Evolutionary conservation across 1,284 basidiomycete genomes (phyloP).

Genomic region (Pseudozyma pruni): DNA sequence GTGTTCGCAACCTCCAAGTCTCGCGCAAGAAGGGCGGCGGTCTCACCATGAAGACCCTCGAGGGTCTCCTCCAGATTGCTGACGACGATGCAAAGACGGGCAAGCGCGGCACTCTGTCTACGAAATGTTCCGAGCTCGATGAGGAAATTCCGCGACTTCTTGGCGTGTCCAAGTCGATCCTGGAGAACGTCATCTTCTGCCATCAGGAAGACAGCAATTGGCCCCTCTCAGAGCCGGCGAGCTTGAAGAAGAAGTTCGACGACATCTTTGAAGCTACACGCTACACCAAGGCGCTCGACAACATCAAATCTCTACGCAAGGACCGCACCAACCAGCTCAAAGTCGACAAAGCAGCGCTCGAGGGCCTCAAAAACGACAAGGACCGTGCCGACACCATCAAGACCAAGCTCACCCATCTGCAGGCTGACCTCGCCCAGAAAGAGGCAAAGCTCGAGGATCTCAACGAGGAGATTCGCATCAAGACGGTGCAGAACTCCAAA

Average conservation of each 20-base stretch:
- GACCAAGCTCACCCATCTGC: constrained; percentile 49
- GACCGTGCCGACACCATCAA: constrained; percentile 77
- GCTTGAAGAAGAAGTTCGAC: constrained; percentile 97
- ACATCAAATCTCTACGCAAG: constrained; percentile 81
- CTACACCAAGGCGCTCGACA: constrained; percentile 89
- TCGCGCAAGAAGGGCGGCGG: constrained; percentile 78
- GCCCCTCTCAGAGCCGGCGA: constrained; percentile 90
- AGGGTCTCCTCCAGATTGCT: constrained; percentile 83
- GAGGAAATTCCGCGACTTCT: constrained; percentile 82
- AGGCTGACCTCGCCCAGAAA: constrained; percentile 53
- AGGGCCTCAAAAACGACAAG: constrained; percentile 84
- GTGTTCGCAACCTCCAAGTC: constrained; percentile 90
- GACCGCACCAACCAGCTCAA: constrained; percentile 90
- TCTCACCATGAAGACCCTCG: constrained; percentile 96
- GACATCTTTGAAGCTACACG: constrained; percentile 97
- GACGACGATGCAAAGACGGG: constrained; percentile 76
- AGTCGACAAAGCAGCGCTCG: constrained; percentile 87
- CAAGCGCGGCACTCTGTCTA: constrained; percentile 60
- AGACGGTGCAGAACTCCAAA: constrained; percentile 80
- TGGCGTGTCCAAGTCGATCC: constrained; percentile 95
- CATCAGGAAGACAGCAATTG: constrained; percentile 99
- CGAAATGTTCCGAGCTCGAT: constrained; percentile 79
- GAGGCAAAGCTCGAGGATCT: constrained; percentile 53
- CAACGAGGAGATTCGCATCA: constrained; percentile 58
- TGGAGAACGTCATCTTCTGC: constrained; percentile 99